These are phyloP conservation scores for Schizopora paradoxa DNA, from an alignment of 1,284 basidiomycete genomes.

Conservation along the genomic window DNA sequence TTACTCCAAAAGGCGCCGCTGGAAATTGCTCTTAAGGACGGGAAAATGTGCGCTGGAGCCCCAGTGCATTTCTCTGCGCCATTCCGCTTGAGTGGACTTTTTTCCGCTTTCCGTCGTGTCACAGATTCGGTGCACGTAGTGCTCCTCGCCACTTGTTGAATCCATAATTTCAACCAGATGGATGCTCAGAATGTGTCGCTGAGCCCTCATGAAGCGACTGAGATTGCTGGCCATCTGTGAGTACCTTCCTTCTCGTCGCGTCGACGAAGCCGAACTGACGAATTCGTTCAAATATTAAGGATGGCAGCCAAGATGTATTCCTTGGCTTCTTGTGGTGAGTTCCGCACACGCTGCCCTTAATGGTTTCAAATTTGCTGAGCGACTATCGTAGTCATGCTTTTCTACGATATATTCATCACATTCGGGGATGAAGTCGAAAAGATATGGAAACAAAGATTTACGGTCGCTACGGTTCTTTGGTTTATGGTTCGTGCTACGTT, in stretches of 20 bases:
- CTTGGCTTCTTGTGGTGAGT: conserved; percentile 14
- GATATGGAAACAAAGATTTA: conserved; percentile 16
- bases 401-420: conserved; percentile 14
- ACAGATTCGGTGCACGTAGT: too few species aligned
- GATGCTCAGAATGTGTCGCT: too few species aligned
- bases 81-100: too few species aligned
- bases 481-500: conserved; percentile 10
- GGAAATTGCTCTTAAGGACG: too few species aligned
- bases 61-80: too few species aligned
- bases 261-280: too few species aligned
- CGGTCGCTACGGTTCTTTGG: conserved; percentile 12
- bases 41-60: too few species aligned
- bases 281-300: background rate
- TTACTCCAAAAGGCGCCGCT: too few species aligned
- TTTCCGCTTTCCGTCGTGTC: too few species aligned
- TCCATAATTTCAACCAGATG: too few species aligned
- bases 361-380: background rate
- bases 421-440: conserved; percentile 16
- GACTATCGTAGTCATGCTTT: conserved; percentile 9
- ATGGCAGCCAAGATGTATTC: conserved; percentile 16
- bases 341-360: background rate
- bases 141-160: too few species aligned
- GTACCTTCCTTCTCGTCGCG: too few species aligned
- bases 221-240: conserved; percentile 12
- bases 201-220: background rate